phyloP scores from a whole-genome alignment of 176 grass and related monocot species.

The Eragrostis nindensis region DNA sequence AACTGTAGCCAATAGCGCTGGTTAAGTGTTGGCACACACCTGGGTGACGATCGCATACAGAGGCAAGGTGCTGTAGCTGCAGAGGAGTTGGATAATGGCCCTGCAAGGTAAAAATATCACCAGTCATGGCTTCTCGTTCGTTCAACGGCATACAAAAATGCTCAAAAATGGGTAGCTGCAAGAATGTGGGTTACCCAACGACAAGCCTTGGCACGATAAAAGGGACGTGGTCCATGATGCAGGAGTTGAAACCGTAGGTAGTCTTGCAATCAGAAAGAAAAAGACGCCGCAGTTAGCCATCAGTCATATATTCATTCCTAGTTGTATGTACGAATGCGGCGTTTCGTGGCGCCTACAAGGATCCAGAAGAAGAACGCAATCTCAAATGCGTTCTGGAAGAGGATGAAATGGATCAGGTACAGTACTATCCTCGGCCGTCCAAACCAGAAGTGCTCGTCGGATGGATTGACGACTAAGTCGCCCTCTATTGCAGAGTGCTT shows the following conservation, averaged over 20 bases:
- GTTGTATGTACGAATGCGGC: neutral
- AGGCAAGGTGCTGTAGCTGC: constrained; percentile 92
- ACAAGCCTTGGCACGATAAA: constrained; percentile 82
- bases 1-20: too few species aligned
- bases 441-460: constrained; percentile 92
- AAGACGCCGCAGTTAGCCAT: neutral
- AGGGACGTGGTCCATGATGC: constrained; percentile 79
- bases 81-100: constrained; percentile 69
- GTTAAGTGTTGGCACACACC: constrained; percentile 46
- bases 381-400: constrained; percentile 97
- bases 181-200: constrained; percentile 51
- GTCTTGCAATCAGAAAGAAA: constrained; percentile 50
- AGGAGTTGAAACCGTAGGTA: constrained; percentile 81
- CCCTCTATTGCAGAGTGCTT: constrained; percentile 84
- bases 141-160: neutral
- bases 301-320: neutral
- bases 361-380: constrained; percentile 98
- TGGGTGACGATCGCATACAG: constrained; percentile 91
- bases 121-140: neutral
- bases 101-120: constrained; percentile 34
- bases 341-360: constrained; percentile 51
- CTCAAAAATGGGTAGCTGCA: neutral
- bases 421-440: constrained; percentile 59
- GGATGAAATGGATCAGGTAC: constrained; percentile 89
- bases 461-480: constrained; percentile 78